Conservation (phyloP, 306 rosid genomes). For the Cicer arietinum region DNA sequence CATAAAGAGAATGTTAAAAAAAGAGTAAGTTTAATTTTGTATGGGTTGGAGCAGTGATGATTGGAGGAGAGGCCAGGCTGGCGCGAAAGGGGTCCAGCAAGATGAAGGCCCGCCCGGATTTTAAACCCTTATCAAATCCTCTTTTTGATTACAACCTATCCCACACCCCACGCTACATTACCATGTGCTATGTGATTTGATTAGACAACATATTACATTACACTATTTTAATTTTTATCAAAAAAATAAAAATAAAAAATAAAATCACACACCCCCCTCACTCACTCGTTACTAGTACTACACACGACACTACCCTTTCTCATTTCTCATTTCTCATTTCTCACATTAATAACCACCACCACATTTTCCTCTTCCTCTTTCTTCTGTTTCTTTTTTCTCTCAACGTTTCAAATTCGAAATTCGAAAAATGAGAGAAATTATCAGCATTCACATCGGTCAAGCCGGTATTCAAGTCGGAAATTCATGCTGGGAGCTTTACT, state of each 20-base stretch:
- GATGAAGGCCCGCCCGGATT: slow-evolving; percentile 31
- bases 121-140: slow-evolving; percentile 44
- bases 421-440: slow-evolving; percentile 79
- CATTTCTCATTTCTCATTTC: not conserved
- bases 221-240: too few relatives aligned
- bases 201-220: not conserved
- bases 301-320: not conserved
- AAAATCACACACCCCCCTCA: too few relatives aligned
- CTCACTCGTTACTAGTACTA: too few relatives aligned
- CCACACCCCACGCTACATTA: not conserved
- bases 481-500: slow-evolving; percentile 99
- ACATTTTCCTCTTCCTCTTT: not conserved
- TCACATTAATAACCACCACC: not conserved
- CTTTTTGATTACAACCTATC: not conserved
- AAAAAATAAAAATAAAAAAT: too few relatives aligned
- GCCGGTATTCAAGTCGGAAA: slow-evolving; percentile 98
- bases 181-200: not conserved
- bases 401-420: not conserved
- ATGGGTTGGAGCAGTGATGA: not conserved
- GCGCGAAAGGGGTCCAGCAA: slow-evolving; percentile 13
- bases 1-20: too few relatives aligned
- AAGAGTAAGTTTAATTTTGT: too few relatives aligned
- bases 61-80: slow-evolving; percentile 43
- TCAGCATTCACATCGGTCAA: slow-evolving; percentile 96
- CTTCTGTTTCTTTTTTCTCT: not conserved